Base-by-base conservation (phyloP, 768 basidiomycete species). In the Termitomyces sp. region DNA sequence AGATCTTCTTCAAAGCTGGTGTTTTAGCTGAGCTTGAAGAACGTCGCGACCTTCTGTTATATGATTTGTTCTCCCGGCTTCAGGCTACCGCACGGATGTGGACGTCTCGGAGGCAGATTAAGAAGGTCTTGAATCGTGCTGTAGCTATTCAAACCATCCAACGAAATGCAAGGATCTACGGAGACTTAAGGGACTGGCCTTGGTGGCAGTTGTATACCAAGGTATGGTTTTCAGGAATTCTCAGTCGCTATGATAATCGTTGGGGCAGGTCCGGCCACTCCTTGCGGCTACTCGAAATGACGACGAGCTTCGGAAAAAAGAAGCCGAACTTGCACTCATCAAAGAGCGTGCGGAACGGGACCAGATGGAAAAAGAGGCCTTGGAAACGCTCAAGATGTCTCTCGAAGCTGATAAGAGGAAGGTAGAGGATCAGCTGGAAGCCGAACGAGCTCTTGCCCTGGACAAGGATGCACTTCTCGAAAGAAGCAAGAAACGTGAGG, bases 161-260 rank as follows among this genome's bases (percentile, higher is more conserved):
- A 71, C 83, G 88, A 49, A 99, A 99, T 71, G 96, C 96, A 2
- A 81, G 94, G 25, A 82, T 97, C 25, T 98, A 98, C 70, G 87
- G 89, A 7, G 89, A 93, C 59, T 80, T 99, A 34, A 82, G 86
- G 50, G 93, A 96, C 56, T 98, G 97, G 97, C 95, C 96, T 1
- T 98, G 97, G 97, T 99, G 97, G 97, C 91, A 95, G 64, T 81
- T 98, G 9, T 99, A 96, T 71, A 94, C 94, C 2, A 96, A 96
- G 80, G 94, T 86, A 63, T 49, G 73, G 55, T 49, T 59, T 42
- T 29, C 38, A n/a, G 58, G 14, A 14, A 38, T 2, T 31, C 29
- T 20, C 47, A 38, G 9, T 17, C 11, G 5, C 50, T 29, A 54
- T 59, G 5, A 51, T 65, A 60, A 59, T 67, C 56, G 5, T 45